Evolutionary conservation across 179 eudicot species (phyloP), one percentile per base, ranked within the genome.

Genomic region (Patellifolia procumbens): DNA sequence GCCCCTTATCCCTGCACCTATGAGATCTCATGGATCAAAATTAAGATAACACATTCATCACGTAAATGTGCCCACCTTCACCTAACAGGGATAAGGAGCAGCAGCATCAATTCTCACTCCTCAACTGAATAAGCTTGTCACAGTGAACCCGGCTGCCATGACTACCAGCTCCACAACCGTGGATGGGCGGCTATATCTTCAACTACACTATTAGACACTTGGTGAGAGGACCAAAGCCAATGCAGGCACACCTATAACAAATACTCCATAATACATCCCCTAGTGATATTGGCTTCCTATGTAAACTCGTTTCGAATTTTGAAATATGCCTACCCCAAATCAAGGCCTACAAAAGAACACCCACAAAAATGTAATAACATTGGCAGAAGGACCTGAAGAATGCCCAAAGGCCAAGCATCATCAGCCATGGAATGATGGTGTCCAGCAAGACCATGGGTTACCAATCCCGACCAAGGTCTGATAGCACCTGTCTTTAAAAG

Each of bases 1-100:
- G 74, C 79, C 84, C 87, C 98, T 90, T 92, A 92, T 90, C 95
- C 98, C 98, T 85, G 94, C 84, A 77, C 69, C 85, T 82, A 84
- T 49, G 73, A 39, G 89, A 88, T 85, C 87, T 73, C 72, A 83
- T 15, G 55, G 83, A 76, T 83, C 85, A 76, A 79, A 83, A 55
- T 81, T 62, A 69, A 83, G 86, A 83, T 73, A 83, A 78, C 84
- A 76, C 81, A 83, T 81, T 76, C 78, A 75, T 76, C 81, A 70
- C 72, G 52, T 32, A 81, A 76, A 79, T 81, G 86, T 83, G 85
- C 86, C 83, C 86, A 86, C 86, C 88, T 86, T 91, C 84, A 91
- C 90, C 89, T 86, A 86, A 89, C 94, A 92, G 97, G 98, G 98
- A 94, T 94, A 92, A 94, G 92, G 89, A 89, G 92, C 96, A 83